phyloP scores from a whole-genome alignment of 495 filamentous ascomycete genomes.

The Friedmanniomyces endolithicus region DNA sequence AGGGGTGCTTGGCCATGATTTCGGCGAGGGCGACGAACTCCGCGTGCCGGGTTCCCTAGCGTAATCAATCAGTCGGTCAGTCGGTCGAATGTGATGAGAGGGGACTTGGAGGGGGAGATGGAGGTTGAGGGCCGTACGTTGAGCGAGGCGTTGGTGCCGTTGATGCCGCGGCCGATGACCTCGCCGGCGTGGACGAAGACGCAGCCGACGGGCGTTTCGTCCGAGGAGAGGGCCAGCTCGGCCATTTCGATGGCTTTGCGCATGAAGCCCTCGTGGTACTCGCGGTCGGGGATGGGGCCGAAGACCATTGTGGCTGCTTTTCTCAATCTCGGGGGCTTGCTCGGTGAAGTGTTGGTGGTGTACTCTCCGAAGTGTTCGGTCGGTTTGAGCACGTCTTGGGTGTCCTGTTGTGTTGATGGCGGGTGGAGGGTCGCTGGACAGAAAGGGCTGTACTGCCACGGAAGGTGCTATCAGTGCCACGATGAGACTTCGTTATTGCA shows the following conservation, averaged over 20 bases:
- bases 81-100: not conserved
- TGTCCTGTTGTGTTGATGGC: too few relatives aligned
- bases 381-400: too few relatives aligned
- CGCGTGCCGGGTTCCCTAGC: constrained; percentile 78
- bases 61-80: not conserved
- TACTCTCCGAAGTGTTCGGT: too few relatives aligned
- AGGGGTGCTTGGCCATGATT: constrained; percentile 44
- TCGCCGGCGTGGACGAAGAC: constrained; percentile 65
- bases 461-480: too few relatives aligned
- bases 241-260: constrained; percentile 38
- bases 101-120: not conserved
- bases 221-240: constrained; percentile 59
- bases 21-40: constrained; percentile 75
- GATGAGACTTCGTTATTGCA: too few relatives aligned
- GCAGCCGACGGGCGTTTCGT: constrained; percentile 94
- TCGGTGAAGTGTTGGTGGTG: too few relatives aligned
- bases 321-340: not conserved
- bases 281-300: constrained; percentile 18
- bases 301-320: constrained; percentile 4
- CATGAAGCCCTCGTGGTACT: constrained; percentile 34
- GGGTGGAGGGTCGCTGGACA: too few relatives aligned
- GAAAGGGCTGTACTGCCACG: too few relatives aligned
- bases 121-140: constrained; percentile 39
- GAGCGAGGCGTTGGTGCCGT: constrained; percentile 82
- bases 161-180: constrained; percentile 81